phyloP scores from a whole-genome alignment of 345 rosid genomes.

The Heritiera fomes region DNA sequence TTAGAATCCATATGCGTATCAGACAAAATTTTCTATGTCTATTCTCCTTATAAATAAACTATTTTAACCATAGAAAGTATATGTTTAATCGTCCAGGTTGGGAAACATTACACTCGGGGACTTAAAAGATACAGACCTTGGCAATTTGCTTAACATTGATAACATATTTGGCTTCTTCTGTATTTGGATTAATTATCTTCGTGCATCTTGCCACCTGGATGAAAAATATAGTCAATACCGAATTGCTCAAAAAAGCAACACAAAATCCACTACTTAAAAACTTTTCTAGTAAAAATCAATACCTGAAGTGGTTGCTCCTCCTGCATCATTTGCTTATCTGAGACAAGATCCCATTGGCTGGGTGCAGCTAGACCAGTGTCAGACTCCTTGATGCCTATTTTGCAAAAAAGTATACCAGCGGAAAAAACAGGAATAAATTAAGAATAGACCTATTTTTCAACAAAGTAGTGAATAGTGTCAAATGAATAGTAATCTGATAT shows the following conservation, averaged over 20 bases:
- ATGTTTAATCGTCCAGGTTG: neutral
- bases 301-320: slow-evolving; percentile 97
- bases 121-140: slow-evolving; percentile 46
- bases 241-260: neutral
- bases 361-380: slow-evolving; percentile 98
- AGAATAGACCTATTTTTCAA: neutral
- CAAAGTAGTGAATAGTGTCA: neutral
- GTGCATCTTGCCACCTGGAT: slow-evolving; percentile 93
- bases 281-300: neutral
- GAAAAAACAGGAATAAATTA: neutral
- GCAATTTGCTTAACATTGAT: slow-evolving; percentile 98
- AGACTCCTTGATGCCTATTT: slow-evolving; percentile 89
- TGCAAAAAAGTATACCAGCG: neutral
- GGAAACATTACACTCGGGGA: neutral
- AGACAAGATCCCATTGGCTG: slow-evolving; percentile 99
- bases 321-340: slow-evolving; percentile 99
- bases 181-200: slow-evolving; percentile 90
- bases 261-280: neutral
- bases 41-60: neutral
- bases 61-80: neutral
- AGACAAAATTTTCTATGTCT: neutral
- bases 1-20: slow-evolving; percentile 1
- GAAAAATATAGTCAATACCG: neutral
- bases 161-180: slow-evolving; percentile 95
- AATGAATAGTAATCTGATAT: neutral